These are phyloP conservation scores for Yarrowia galli DNA, from an alignment of 1,139 yeast species.

Conservation along the genomic window DNA sequence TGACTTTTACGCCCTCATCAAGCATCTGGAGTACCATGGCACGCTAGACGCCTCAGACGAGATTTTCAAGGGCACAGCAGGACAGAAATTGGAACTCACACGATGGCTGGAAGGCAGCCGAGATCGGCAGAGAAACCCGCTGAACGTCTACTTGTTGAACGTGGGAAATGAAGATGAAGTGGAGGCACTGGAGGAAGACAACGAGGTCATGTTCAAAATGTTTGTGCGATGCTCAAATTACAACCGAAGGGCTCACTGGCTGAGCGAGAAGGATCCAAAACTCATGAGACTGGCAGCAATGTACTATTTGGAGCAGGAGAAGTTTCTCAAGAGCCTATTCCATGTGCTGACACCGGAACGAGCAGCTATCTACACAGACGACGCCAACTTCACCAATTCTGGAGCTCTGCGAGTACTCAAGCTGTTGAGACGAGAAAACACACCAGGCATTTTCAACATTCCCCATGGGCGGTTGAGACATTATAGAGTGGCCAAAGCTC, in stretches of 20 bases:
- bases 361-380: constrained; percentile 3
- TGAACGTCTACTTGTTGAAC: neutral
- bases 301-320: constrained; percentile 23
- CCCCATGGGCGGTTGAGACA: constrained; percentile 19
- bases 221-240: constrained; percentile 33
- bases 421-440: constrained; percentile 12
- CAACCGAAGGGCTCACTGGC: constrained; percentile 23
- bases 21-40: constrained; percentile 10
- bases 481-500: constrained; percentile 22
- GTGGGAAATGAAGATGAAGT: constrained; percentile 9
- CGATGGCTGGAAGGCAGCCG: constrained; percentile 14
- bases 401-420: constrained; percentile 3
- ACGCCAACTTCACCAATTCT: constrained; percentile 7
- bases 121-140: constrained; percentile 3
- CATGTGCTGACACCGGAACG: neutral
- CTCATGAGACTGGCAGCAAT: constrained; percentile 12
- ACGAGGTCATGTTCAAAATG: constrained; percentile 15
- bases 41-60: constrained; percentile 10
- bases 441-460: constrained; percentile 11
- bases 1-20: constrained; percentile 23
- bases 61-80: constrained; percentile 29
- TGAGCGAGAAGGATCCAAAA: constrained; percentile 12
- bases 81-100: constrained; percentile 15
- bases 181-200: constrained; percentile 22
- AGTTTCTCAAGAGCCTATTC: constrained; percentile 15